Conservation (phyloP, 805 yeast genomes). For the Hanseniaspora pseudoguilliermondii region DNA sequence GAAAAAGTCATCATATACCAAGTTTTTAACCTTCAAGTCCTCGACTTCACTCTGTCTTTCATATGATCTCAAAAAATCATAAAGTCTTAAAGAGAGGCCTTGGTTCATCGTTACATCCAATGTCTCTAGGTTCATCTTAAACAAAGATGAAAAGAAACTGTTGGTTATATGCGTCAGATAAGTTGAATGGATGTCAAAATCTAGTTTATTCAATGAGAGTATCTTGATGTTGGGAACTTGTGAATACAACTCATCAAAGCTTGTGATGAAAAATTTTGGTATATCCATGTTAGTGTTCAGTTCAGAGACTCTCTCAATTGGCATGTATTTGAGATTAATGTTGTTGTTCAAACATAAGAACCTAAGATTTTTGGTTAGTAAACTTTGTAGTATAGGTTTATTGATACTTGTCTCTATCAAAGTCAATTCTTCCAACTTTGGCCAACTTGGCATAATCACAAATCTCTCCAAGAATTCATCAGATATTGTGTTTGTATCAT, state of each 20-base stretch:
- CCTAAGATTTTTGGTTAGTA: neutral
- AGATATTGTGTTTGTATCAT: neutral
- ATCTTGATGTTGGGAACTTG: neutral
- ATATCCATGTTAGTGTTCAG: neutral
- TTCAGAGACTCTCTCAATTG: neutral
- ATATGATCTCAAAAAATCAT: neutral
- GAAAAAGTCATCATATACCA: neutral
- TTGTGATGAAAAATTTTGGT: neutral
- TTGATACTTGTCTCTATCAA: conserved; percentile 8
- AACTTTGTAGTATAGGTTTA: neutral
- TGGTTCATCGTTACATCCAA: conserved; percentile 8
- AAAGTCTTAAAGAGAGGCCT: neutral
- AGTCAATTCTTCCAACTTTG: neutral
- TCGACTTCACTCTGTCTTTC: neutral
- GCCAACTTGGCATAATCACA: conserved; percentile 4
- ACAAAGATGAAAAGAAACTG: neutral
- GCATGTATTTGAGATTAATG: neutral
- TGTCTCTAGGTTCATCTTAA: neutral
- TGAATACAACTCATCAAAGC: neutral
- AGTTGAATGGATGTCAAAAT: neutral
- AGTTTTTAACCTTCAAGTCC: neutral
- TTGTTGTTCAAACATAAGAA: conserved; percentile 7
- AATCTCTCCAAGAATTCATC: conserved; percentile 1
- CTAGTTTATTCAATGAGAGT: conserved; percentile 2
- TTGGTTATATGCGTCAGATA: neutral